Evolutionary conservation across 768 basidiomycete species (phyloP).

Genomic region (Galerina sulciceps): DNA sequence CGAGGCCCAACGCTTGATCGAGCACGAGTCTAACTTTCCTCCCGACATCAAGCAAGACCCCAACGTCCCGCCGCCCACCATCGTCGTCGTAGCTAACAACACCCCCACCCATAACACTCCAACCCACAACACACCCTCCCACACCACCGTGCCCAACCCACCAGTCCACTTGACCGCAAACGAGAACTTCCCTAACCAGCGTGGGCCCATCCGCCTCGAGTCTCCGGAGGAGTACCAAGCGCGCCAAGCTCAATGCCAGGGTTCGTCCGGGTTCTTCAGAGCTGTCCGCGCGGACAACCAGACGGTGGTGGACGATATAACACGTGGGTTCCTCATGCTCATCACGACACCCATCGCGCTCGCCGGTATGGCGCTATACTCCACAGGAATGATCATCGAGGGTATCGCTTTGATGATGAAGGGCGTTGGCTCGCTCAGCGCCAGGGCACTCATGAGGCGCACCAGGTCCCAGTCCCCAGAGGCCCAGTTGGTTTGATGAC

Average conservation of each 20-base stretch:
- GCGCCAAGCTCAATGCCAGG: background rate
- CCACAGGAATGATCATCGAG: constrained; percentile 17
- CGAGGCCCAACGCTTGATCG: background rate
- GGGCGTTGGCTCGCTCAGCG: constrained; percentile 15
- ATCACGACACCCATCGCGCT: constrained; percentile 18
- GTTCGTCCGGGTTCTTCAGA: background rate
- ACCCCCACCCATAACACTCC: background rate
- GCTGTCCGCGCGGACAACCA: constrained; percentile 9
- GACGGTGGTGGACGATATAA: constrained; percentile 9
- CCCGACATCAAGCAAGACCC: background rate
- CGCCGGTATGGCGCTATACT: constrained; percentile 16
- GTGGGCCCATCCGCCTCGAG: background rate
- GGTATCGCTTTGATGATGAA: constrained; percentile 19
- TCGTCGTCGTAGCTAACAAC: background rate
- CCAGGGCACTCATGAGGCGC: constrained; percentile 7
- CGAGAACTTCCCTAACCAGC: background rate
- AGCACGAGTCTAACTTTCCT: background rate
- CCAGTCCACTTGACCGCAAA: background rate
- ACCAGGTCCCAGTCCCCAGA: background rate
- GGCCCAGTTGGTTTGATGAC: no score
- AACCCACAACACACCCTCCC: background rate
- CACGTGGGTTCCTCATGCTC: constrained; percentile 13
- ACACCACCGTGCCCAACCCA: background rate
- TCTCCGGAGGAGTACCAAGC: background rate
- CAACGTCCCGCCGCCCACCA: background rate